Evolutionary conservation across 116 monocot species (phyloP), one percentile per base, ranked within the genome.

Genomic region (Cymodocea nodosa): DNA sequence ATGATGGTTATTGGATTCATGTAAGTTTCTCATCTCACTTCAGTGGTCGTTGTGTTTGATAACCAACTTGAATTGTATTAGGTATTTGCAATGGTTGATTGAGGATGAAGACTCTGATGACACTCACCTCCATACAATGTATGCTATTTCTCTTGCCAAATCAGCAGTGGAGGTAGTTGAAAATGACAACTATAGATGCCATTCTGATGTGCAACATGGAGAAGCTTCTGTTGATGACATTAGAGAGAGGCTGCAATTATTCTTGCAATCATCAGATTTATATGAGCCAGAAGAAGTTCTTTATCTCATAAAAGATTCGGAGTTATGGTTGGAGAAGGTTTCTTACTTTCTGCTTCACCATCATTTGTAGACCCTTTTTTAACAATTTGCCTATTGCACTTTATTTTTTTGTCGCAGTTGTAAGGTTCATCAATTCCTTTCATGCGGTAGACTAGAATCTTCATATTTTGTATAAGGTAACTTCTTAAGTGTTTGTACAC

Each of bases 321-420:
- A 99, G 55, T 69, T 99, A 72, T 99, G 99, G 99, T 65, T 92
- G 23, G 99, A 99, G 84, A 99, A 99, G 99, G 92, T 98, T 61
- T 23, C 23, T 48, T 44, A 23, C 2, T 8, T 68, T 68, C 8
- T 54, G 17, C 24, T 30, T 2, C 35, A 67, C 23, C 24, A 52
- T 19, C n/a, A 54, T 52, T n/a, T 55, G 36, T 23, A 14, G 16
- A 24, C 2, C 51, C 50, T 65, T 30, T 30, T 30, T 30, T 30
- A 1, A 65, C 52, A 23, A 65, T 51, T 62, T 9, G 35, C n/a
- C 2, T 11, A 3, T 19, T 44, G 5, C 15, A 59, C 14, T 5
- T 20, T 58, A 34, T 12, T 53, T 53, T 16, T n/a, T 22, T 58
- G 13, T 58, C 15, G 20, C 58, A 22, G 14, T 23, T 58, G 25